phyloP scores from a whole-genome alignment of 495 filamentous ascomycete genomes.

The Talaromyces borbonicus region DNA sequence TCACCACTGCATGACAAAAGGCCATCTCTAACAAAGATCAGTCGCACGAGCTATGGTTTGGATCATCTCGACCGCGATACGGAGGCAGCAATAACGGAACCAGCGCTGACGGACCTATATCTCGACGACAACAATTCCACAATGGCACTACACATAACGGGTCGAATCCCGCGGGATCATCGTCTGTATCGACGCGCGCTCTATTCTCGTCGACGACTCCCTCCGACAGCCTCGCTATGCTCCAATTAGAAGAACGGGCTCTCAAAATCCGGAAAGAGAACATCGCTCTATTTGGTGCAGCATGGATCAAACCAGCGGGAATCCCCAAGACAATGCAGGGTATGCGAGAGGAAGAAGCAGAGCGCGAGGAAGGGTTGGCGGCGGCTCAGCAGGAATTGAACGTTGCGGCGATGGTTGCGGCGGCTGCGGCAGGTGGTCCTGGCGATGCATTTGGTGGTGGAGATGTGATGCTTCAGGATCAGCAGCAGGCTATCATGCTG shows the following conservation, averaged over 20 bases:
- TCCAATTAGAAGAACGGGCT: conserved; percentile 58
- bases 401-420: conserved; percentile 50
- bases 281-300: conserved; percentile 62
- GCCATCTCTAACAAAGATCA: conserved; percentile 21
- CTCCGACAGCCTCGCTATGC: conserved; percentile 41
- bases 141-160: neutral
- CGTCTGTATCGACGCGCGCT: conserved; percentile 12
- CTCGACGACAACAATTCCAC: conserved; percentile 3
- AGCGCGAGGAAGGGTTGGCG: conserved; percentile 69
- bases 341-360: conserved; percentile 66
- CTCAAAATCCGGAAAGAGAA: conserved; percentile 58
- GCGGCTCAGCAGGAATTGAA: conserved; percentile 58
- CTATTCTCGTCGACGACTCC: conserved; percentile 21
- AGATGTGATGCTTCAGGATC: conserved; percentile 12
- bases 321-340: conserved; percentile 51
- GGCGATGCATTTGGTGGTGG: conserved; percentile 10
- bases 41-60: conserved; percentile 67
- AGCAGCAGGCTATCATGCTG: conserved; percentile 10
- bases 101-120: conserved; percentile 17
- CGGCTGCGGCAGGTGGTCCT: conserved; percentile 37
- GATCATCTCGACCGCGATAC: conserved; percentile 35
- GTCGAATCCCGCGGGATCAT: conserved; percentile 1
- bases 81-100: conserved; percentile 8
- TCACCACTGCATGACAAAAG: no score
- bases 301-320: conserved; percentile 59